Base-by-base conservation (phyloP, 305 asterid genomes). In the Fraxinus baroniana region DNA sequence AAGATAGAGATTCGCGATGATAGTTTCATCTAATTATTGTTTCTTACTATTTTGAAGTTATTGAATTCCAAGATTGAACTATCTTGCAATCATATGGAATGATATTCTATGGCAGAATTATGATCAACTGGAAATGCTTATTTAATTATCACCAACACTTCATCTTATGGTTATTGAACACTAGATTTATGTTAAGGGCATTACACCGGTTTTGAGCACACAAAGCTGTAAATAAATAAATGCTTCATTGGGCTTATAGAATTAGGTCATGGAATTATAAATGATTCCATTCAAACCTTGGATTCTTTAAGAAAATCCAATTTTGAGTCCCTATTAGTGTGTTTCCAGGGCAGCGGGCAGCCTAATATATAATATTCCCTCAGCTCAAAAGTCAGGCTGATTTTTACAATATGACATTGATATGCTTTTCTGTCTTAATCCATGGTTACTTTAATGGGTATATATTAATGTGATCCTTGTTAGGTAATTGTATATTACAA, bases 401-500 rank as follows among this genome's bases (percentile, higher is more conserved):
- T 71, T 22, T 35, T 20, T 64, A 52, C 15, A 33, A 18, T 49
- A 41, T 79, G 72, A 62, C 33, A 4, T 80, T 7, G 70, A n/a
- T 66, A 9, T 76, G 20, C 15, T 3, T 32, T 33, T 41, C 73
- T 33, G 26, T 73, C 64, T 57, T 8, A 39, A 66, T 0, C 5
- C 36, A 39, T 37, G 5, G 32, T 74, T 80, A 20, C 9, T 12
- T 20, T 66, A 39, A 6, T 36, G 22, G 10, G 15, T 9, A 41
- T 10, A 76, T 3, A n/a, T 5, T 17, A 15, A 18, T 28, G 74
- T 80, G 32, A 81, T 64, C 37, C 20, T 73, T 83, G 72, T 74
- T 84, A 95, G 99, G 96, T 71, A 87, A 82, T 76, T 95, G 99
- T 86, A 94, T 94, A 79, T 81, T 92, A 74, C 96, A 90, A 88